phyloP scores from a whole-genome alignment of 208 protist species.

The Leishmania amazonensis region DNA sequence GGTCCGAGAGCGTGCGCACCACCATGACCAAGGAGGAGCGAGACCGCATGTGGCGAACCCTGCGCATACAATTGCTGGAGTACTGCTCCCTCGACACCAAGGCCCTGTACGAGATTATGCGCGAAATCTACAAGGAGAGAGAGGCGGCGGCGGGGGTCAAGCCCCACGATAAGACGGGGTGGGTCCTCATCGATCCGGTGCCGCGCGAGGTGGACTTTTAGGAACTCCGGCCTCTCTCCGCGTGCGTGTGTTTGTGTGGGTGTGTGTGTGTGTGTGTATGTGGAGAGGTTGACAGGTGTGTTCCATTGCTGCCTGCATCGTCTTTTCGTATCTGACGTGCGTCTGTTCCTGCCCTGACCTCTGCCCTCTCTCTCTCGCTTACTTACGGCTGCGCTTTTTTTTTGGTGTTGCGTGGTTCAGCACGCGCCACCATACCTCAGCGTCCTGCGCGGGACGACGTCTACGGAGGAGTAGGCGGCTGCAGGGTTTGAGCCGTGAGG shows the following conservation, averaged over 20 bases:
- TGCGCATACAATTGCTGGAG: slow-evolving; percentile 89
- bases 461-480: not conserved
- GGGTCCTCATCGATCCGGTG: slow-evolving; percentile 70
- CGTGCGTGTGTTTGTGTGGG: not conserved
- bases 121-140: slow-evolving; percentile 75
- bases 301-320: not conserved
- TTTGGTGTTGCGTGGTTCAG: not conserved
- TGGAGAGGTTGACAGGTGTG: not conserved
- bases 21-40: slow-evolving; percentile 52
- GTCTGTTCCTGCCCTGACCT: not conserved
- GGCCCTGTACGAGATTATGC: slow-evolving; percentile 89
- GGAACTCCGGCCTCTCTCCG: slow-evolving; percentile 1
- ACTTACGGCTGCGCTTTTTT: not conserved
- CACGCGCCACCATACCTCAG: not conserved
- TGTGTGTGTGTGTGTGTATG: too few species aligned
- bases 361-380: not conserved
- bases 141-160: slow-evolving; percentile 40
- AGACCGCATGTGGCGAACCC: slow-evolving; percentile 67
- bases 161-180: slow-evolving; percentile 77
- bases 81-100: slow-evolving; percentile 91
- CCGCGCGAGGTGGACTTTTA: slow-evolving; percentile 60
- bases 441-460: not conserved
- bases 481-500: not conserved
- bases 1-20: slow-evolving; percentile 17
- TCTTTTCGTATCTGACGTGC: not conserved